These are phyloP conservation scores for Malassezia arunalokei DNA, from an alignment of 1,284 basidiomycete genomes.

Conservation along the genomic window DNA sequence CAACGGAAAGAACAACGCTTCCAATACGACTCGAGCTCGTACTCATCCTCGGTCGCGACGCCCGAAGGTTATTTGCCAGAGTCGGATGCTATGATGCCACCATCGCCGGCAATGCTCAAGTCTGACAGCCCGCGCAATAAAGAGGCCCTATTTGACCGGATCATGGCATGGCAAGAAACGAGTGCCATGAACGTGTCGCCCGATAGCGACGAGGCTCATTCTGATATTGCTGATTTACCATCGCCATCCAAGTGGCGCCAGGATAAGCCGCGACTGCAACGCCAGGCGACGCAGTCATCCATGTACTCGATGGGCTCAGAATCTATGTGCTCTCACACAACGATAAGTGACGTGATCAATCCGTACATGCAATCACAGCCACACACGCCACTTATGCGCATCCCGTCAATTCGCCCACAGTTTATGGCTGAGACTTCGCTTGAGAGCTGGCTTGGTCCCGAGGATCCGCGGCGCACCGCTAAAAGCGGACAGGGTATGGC, in stretches of 20 bases:
- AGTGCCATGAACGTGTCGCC: constrained; percentile 2
- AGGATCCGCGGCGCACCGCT: neutral
- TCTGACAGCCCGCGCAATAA: neutral
- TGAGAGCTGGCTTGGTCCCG: constrained; percentile 28
- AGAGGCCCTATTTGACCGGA: constrained; percentile 3
- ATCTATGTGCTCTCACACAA: constrained; percentile 4
- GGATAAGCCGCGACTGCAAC: neutral
- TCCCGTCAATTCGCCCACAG: constrained; percentile 32
- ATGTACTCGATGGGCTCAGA: constrained; percentile 1
- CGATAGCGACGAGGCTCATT: neutral
- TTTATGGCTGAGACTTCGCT: constrained; percentile 32
- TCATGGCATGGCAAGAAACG: constrained; percentile 11
- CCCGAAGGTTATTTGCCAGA: neutral
- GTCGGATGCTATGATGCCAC: neutral
- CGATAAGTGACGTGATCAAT: constrained; percentile 1
- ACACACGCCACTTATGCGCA: constrained; percentile 12
- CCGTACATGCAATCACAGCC: neutral
- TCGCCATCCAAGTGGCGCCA: neutral
- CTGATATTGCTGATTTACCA: neutral
- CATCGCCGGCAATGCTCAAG: constrained; percentile 6
- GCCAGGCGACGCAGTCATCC: constrained; percentile 4
- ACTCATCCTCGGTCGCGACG: constrained; percentile 2
- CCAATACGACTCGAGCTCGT: constrained; percentile 16
- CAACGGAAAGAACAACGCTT: constrained; percentile 6
- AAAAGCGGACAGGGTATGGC: neutral